Base-by-base conservation (phyloP, 106 monocot species). In the Narthecium ossifragum region DNA sequence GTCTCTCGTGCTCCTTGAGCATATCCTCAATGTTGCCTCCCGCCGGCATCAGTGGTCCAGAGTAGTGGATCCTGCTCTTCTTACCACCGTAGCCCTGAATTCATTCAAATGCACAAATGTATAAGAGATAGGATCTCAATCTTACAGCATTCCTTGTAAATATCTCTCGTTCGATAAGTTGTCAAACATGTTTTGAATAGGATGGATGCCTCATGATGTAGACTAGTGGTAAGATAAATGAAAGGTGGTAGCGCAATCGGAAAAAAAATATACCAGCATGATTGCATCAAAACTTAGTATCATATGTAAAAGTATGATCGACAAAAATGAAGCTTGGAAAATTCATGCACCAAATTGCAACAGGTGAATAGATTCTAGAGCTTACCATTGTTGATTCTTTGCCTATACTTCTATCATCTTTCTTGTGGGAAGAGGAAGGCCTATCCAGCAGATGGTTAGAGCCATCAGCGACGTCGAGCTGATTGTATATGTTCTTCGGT, bases 1-100 rank as follows among this genome's bases (percentile, higher is more conserved):
- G 75, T 51, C 75, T 76, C 58, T 76, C 75, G 25, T 76, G 75
- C 75, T 76, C 75, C 34, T 69, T 76, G 26, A 76, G 75, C 75
- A 76, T 59, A 46, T 76, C 75, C 26, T 76, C 75, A 0, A 70
- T 76, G 32, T 70, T 70, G 14, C 64, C 69, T 9, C 75, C 69
- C 13, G 75, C 59, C 12, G 69, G 63, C 70, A 76, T 53, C 46
- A 76, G 31, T 45, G 75, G 75, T n/a, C 75, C 75, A 3, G 75
- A 76, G 51, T 76, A 76, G 36, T 70, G 69, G n/a, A 76, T 70
- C 53, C 63, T 69, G 51, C 59, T 75, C 55, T 75, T 76, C 64
- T 76, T 76, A 20, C n/a, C 34, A 24, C 70, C 75, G 27, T 64
- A 76, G 1, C 52, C 59, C 75, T 76, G 39, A 15, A 63, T 10